phyloP scores from a whole-genome alignment of 192 early-diverging fungal species.

The Podila clonocystis region DNA sequence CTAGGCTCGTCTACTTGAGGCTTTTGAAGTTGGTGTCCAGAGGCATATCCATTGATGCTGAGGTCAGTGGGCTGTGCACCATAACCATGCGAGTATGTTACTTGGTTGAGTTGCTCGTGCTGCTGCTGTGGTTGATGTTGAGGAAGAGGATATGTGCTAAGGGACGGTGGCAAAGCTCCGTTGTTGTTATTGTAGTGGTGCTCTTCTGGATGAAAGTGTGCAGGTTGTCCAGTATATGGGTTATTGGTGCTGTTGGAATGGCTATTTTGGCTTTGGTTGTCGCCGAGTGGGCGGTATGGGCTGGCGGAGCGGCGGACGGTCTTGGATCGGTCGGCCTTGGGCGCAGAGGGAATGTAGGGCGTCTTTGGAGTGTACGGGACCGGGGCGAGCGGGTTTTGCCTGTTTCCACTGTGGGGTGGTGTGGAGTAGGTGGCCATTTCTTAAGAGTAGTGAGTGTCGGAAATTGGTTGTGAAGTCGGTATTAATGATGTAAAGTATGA shows the following conservation, averaged over 20 bases:
- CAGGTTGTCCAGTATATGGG: conserved; percentile 1
- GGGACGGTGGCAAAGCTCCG: background rate
- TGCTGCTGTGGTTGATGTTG: background rate
- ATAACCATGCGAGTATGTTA: background rate
- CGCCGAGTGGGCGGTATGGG: background rate
- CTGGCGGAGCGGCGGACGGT: conserved; percentile 4
- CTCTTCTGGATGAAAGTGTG: background rate
- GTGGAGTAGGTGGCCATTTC: conserved; percentile 37
- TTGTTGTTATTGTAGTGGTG: background rate
- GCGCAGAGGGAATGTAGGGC: conserved; percentile 21
- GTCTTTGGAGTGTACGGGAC: conserved; percentile 37
- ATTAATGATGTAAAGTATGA: background rate
- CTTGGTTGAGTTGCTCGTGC: conserved; percentile 2
- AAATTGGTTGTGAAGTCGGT: background rate
- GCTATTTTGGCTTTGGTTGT: conserved; percentile 4
- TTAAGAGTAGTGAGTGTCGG: background rate
- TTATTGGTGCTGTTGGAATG: conserved; percentile 4
- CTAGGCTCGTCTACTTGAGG: conserved; percentile 19
- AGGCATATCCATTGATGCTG: conserved; percentile 9
- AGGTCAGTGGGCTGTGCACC: background rate
- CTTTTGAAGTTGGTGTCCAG: conserved; percentile 7
- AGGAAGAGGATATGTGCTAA: background rate
- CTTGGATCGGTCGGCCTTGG: conserved; percentile 18
- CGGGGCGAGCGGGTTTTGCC: conserved; percentile 32
- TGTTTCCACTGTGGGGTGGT: conserved; percentile 15